Base-by-base conservation (phyloP, 2,329 filamentous ascomycete genomes). In the Nemania bipapillata region DNA sequence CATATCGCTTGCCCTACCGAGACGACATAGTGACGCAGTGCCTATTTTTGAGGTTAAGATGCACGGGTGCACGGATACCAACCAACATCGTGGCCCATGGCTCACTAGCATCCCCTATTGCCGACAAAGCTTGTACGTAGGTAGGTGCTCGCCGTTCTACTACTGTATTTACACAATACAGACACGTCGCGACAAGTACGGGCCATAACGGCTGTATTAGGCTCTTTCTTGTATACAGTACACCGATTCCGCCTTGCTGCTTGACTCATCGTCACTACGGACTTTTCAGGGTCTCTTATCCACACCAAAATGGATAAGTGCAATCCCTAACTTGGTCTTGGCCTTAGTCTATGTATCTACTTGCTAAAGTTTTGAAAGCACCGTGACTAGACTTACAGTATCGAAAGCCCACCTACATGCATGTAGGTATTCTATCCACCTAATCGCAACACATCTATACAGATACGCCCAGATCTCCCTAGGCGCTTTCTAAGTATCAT, bases 1-100 rank as follows among this genome's bases (percentile, higher is more conserved):
- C 47, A 55, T 54, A 42, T 61, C 54, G 63, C 59, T 56, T 63
- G 40, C 66, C 50, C 57, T 58, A 57, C 47, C 63, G 63, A 63
- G 53, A 42, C 47, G 30, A 50, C 47, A 32, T 32, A 32, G 37
- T 50, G 50, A 61, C 50, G 63, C 63, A 49, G 50, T 22, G 50
- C 24, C 35, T 60, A 54, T 59, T 54, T 40, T 50, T 24, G 54
- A 67, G 54, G 45, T 40, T 28, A 37, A 62, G 52, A 53, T n/a
- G 24, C 32, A 56, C 35, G 49, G 49, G 35, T 45, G 26, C 50
- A 64, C 66, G 50, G 35, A 32, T 52, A 30, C 55, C 20, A 30
- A 37, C 35, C 30, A 40, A 20, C 49, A 45, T 65, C 52, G 35
- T 54, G 42, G 53, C 35, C 40, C 30, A 28, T 15, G 55, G 49